Percentiles rank a stretch among this genome's conserved stretches.
phyloP scores from a whole-genome alignment of 2,329 filamentous ascomycete genomes.

The Cryphonectria japonica region DNA sequence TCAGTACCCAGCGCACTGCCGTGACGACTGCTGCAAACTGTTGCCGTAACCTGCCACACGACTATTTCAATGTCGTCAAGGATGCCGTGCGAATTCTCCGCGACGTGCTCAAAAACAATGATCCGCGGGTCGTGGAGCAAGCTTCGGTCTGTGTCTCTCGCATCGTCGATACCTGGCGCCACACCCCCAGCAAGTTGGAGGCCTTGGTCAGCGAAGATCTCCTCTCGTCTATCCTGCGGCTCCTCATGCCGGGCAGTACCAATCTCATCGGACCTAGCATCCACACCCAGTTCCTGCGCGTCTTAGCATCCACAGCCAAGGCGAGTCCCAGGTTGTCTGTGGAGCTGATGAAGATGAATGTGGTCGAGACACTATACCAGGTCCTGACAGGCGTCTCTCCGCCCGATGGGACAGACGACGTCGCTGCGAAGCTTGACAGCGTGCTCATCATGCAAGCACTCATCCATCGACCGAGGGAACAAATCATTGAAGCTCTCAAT shows the following conservation, averaged over 20 bases:
- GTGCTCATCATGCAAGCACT: slow-evolving; percentile 98
- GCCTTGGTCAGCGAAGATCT: slow-evolving; percentile 89
- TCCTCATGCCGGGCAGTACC: slow-evolving; percentile 90
- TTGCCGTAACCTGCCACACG: slow-evolving; percentile 93
- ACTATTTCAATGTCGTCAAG: slow-evolving; percentile 87
- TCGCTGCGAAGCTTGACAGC: slow-evolving; percentile 87
- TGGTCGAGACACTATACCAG: slow-evolving; percentile 96
- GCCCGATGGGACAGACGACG: slow-evolving; percentile 75
- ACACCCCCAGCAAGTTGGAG: slow-evolving; percentile 84
- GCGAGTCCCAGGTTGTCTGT: slow-evolving; percentile 86
- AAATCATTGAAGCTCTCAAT: slow-evolving; percentile 96
- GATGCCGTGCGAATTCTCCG: slow-evolving; percentile 97
- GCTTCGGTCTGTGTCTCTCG: slow-evolving; percentile 93
- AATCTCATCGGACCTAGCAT: slow-evolving; percentile 94
- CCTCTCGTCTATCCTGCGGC: slow-evolving; percentile 79
- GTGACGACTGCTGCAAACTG: slow-evolving; percentile 98
- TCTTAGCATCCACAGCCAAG: slow-evolving; percentile 86
- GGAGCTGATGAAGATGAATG: slow-evolving; percentile 92
- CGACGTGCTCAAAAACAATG: slow-evolving; percentile 86
- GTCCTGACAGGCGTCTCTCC: slow-evolving; percentile 96
- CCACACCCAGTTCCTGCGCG: slow-evolving; percentile 93
- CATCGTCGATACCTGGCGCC: slow-evolving; percentile 96
- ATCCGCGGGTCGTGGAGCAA: slow-evolving; percentile 96
- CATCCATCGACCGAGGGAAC: slow-evolving; percentile 92
- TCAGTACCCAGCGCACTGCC: slow-evolving; percentile 92